These are phyloP conservation scores for Penicillium verrucosum DNA, from an alignment of 2,329 filamentous ascomycete genomes.

Conservation along the genomic window DNA sequence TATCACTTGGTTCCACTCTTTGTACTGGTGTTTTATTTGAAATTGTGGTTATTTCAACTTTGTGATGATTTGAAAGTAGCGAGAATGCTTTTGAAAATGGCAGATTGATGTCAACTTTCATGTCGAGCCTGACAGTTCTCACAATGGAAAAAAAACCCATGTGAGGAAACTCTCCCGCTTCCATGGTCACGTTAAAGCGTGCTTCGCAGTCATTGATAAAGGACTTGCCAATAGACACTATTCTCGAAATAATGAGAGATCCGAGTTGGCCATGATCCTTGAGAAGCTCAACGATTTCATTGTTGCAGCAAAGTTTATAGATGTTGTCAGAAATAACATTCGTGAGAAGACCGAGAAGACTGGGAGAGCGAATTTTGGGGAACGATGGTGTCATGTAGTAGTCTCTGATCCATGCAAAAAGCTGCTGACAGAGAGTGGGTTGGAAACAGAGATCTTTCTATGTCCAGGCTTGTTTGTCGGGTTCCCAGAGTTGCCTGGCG, in stretches of 20 bases:
- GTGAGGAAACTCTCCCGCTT: no score
- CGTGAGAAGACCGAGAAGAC: background rate
- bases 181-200: background rate
- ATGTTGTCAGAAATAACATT: background rate
- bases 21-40: background rate
- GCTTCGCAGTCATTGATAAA: background rate
- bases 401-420: background rate
- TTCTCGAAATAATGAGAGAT: background rate
- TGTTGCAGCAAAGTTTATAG: background rate
- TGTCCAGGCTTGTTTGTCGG: no score
- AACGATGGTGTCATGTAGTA: background rate
- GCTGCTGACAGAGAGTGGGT: background rate
- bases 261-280: background rate
- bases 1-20: background rate
- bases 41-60: background rate
- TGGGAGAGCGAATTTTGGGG: background rate
- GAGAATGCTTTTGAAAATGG: background rate
- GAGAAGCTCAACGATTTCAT: background rate
- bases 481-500: background rate
- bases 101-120: background rate
- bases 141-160: background rate
- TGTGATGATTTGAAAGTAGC: background rate
- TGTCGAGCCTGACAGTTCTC: background rate
- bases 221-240: background rate
- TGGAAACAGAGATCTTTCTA: background rate